Evolutionary conservation across 73 alveolate species (phyloP).

Genomic region (Loxodes magnus): DNA sequence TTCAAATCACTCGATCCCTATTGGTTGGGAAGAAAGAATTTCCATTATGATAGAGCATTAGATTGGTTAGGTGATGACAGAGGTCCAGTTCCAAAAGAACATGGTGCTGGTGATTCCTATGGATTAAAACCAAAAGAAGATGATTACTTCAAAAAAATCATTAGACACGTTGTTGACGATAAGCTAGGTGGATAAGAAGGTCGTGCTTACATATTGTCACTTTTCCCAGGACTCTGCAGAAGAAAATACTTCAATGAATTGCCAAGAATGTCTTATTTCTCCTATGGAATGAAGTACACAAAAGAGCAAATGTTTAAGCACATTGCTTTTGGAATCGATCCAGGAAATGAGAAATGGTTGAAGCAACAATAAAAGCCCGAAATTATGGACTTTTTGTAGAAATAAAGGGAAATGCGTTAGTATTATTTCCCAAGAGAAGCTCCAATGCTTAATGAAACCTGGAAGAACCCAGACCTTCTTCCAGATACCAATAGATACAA

Average conservation of each 20-base stretch:
- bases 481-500: constrained; percentile 9
- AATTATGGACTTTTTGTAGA: not conserved
- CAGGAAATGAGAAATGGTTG: not conserved
- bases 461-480: not conserved
- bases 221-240: not conserved
- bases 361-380: not conserved
- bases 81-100: constrained; percentile 12
- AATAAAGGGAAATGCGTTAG: not conserved
- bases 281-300: constrained; percentile 7
- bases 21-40: too few species aligned
- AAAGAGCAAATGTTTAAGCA: constrained; percentile 13
- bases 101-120: constrained; percentile 2
- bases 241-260: constrained; percentile 11
- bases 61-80: too few species aligned
- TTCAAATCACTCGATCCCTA: too few species aligned
- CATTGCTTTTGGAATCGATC: constrained; percentile 6
- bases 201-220: not conserved
- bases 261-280: constrained; percentile 1
- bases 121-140: not conserved
- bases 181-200: not conserved
- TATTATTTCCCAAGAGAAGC: not conserved
- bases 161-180: constrained; percentile 7
- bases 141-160: constrained; percentile 2
- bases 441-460: not conserved
- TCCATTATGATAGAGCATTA: too few species aligned